Evolutionary conservation across 306 rosid species (phyloP).

Genomic region (Rosa persica): DNA sequence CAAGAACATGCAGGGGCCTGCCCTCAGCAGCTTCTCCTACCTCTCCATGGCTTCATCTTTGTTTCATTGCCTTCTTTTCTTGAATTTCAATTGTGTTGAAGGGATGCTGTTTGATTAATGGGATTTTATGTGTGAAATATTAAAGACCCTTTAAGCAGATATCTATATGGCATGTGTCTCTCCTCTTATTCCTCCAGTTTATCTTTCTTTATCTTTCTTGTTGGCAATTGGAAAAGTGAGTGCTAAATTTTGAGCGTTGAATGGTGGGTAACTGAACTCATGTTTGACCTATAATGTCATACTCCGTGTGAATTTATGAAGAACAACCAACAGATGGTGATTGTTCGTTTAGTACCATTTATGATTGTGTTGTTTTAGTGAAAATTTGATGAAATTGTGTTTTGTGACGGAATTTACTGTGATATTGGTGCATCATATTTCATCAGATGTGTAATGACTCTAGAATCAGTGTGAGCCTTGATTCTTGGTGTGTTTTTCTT

Average conservation of each 20-base stretch:
- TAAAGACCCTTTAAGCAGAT: constrained; percentile 38
- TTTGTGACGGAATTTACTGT: background rate
- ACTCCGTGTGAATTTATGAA: background rate
- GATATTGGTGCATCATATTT: background rate
- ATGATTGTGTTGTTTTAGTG: background rate
- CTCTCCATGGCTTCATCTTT: constrained; percentile 52
- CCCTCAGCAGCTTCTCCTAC: constrained; percentile 45
- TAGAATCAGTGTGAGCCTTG: background rate
- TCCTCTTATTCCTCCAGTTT: background rate
- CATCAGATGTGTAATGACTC: background rate
- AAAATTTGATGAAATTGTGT: background rate
- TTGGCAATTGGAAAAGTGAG: background rate
- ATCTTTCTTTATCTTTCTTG: background rate
- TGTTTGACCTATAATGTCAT: background rate
- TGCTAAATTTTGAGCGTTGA: background rate
- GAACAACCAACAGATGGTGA: background rate
- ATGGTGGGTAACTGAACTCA: background rate
- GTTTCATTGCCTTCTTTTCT: constrained; percentile 45
- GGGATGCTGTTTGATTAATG: constrained; percentile 60
- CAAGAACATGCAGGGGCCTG: constrained; percentile 58
- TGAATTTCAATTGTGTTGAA: constrained; percentile 54
- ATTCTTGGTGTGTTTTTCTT: background rate
- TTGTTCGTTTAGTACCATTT: no score
- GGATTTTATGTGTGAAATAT: constrained; percentile 56
- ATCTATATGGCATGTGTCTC: constrained; percentile 8